These are phyloP conservation scores for Misopates orontium DNA, from an alignment of 257 asterid genomes.

Conservation along the genomic window DNA sequence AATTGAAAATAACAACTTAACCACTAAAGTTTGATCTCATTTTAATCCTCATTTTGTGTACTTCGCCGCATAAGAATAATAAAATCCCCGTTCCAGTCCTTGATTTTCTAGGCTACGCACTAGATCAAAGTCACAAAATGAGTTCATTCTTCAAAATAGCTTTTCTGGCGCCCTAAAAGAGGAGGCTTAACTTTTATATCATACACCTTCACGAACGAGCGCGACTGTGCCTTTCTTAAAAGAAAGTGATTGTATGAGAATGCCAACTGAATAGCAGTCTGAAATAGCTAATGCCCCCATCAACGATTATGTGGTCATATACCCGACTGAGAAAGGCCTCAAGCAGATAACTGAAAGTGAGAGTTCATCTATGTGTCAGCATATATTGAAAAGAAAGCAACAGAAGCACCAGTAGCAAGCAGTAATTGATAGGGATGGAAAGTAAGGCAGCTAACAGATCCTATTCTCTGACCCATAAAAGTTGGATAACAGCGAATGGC, in stretches of 20 bases:
- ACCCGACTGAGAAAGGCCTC: too few species aligned
- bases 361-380: constrained; percentile 40
- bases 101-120: constrained; percentile 28
- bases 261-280: not conserved
- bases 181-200: constrained; percentile 65
- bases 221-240: constrained; percentile 16
- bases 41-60: too few species aligned
- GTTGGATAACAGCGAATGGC: constrained; percentile 81
- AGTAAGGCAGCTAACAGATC: constrained; percentile 85
- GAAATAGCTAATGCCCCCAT: constrained; percentile 6
- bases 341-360: too few species aligned
- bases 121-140: constrained; percentile 28
- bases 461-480: constrained; percentile 98
- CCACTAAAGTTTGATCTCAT: too few species aligned
- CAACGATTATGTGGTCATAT: constrained; percentile 31
- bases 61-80: too few species aligned
- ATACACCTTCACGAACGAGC: constrained; percentile 42
- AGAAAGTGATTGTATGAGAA: constrained; percentile 7
- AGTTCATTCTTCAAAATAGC: constrained; percentile 30
- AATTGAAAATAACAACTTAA: too few species aligned
- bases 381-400: constrained; percentile 88
- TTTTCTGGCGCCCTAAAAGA: constrained; percentile 34
- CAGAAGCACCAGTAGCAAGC: constrained; percentile 98
- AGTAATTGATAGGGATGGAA: constrained; percentile 91
- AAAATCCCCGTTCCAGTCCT: too few species aligned